phyloP scores from a whole-genome alignment of 495 filamentous ascomycete genomes.

The Xylona heveae region DNA sequence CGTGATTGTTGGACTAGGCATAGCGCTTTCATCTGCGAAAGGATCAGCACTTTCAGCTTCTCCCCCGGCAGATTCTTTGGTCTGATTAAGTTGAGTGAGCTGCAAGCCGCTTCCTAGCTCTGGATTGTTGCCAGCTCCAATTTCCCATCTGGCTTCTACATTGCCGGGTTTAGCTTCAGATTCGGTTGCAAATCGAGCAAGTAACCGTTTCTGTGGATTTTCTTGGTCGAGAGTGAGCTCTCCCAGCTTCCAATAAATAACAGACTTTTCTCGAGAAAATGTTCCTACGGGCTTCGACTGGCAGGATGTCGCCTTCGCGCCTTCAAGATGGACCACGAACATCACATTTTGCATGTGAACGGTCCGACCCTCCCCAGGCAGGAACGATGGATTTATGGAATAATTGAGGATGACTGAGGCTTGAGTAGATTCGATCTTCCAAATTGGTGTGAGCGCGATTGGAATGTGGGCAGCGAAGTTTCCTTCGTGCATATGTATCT shows the following conservation, averaged over 20 bases:
- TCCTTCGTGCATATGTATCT: slow-evolving; percentile 53
- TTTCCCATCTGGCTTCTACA: slow-evolving; percentile 70
- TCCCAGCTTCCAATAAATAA: slow-evolving; percentile 75
- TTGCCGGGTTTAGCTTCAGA: slow-evolving; percentile 51
- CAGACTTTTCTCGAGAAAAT: slow-evolving; percentile 70
- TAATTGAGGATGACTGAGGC: slow-evolving; percentile 70
- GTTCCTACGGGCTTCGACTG: slow-evolving; percentile 56
- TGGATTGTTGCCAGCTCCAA: slow-evolving; percentile 26
- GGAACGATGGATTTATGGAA: slow-evolving; percentile 56
- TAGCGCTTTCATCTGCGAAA: slow-evolving; percentile 39
- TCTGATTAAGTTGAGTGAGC: slow-evolving; percentile 20
- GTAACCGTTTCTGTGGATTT: slow-evolving; percentile 36
- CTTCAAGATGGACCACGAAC: slow-evolving; percentile 63
- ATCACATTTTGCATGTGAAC: slow-evolving; percentile 61
- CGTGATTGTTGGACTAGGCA: too few relatives aligned
- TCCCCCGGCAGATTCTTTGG: slow-evolving; percentile 8
- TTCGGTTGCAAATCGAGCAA: slow-evolving; percentile 64
- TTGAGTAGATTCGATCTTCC: slow-evolving; percentile 68
- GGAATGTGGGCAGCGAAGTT: slow-evolving; percentile 49
- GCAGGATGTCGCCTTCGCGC: slow-evolving; percentile 32
- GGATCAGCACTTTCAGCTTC: slow-evolving; percentile 30
- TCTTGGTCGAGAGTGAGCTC: slow-evolving; percentile 46
- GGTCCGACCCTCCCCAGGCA: slow-evolving; percentile 16
- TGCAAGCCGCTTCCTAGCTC: slow-evolving; percentile 37
- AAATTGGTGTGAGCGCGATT: slow-evolving; percentile 53